These are phyloP conservation scores for Colletotrichum endophyticum DNA, from an alignment of 2,329 filamentous ascomycete genomes.

Conservation along the genomic window DNA sequence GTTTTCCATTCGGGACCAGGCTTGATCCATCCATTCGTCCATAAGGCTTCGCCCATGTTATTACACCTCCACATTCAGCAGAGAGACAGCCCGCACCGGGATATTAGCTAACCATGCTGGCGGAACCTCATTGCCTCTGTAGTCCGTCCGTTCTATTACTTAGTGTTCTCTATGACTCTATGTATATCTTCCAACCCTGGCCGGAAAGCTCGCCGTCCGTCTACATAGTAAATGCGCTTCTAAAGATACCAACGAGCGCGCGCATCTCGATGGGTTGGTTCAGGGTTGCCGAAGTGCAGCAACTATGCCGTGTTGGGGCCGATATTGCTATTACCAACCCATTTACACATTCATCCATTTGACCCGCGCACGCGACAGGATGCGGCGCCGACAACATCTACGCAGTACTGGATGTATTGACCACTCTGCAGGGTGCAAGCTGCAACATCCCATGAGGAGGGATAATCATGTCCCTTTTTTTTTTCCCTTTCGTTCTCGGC, in stretches of 20 bases:
- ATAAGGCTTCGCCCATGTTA: slow-evolving; percentile 1
- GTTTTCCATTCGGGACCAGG: not conserved
- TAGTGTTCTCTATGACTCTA: not conserved
- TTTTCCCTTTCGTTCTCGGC: not conserved
- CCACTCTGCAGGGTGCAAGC: not conserved
- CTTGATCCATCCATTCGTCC: not conserved
- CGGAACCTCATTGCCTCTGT: not conserved
- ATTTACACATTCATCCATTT: not conserved
- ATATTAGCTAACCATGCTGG: not conserved
- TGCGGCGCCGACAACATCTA: not conserved
- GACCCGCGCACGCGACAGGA: slow-evolving; percentile 11
- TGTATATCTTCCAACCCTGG: not conserved
- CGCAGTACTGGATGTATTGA: not conserved
- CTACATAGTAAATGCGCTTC: not conserved
- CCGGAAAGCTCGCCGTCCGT: not conserved
- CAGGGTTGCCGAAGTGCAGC: not conserved
- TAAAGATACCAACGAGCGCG: not conserved
- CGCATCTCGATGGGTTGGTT: not conserved
- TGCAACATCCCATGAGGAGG: not conserved
- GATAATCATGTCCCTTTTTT: not conserved
- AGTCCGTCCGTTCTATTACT: not conserved
- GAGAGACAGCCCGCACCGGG: not conserved
- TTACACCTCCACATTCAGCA: slow-evolving; percentile 5
- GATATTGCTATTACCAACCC: not conserved
- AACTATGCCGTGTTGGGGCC: not conserved